These are phyloP conservation scores for Leccinum boreale DNA, from an alignment of 768 basidiomycete genomes.

Conservation along the genomic window DNA sequence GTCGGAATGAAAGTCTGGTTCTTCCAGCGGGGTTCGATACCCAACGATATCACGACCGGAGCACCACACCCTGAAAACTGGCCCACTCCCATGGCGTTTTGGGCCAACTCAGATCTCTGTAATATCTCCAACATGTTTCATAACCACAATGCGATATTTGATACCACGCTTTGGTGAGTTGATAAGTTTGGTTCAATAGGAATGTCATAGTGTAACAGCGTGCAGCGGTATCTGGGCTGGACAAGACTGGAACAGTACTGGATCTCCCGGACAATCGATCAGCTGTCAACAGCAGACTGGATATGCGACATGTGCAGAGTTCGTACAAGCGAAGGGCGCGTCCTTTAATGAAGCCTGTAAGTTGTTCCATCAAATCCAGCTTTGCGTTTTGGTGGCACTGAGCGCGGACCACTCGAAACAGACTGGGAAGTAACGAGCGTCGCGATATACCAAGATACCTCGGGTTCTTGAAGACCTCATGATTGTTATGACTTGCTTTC, in stretches of 20 bases:
- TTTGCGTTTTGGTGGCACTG: not conserved
- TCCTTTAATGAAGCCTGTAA: slow-evolving; percentile 75
- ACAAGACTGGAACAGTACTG: slow-evolving; percentile 66
- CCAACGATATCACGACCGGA: slow-evolving; percentile 69
- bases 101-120: slow-evolving; percentile 67
- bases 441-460: slow-evolving; percentile 59
- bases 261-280: slow-evolving; percentile 79
- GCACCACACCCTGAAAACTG: slow-evolving; percentile 71
- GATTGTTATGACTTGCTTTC: slow-evolving; percentile 1
- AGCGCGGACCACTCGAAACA: slow-evolving; percentile 25
- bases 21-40: slow-evolving; percentile 72
- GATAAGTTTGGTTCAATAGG: slow-evolving; percentile 7
- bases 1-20: slow-evolving; percentile 82
- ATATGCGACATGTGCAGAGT: slow-evolving; percentile 74
- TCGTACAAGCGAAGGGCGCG: slow-evolving; percentile 67
- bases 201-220: slow-evolving; percentile 2
- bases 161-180: slow-evolving; percentile 75
- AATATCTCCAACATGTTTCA: slow-evolving; percentile 77
- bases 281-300: slow-evolving; percentile 86
- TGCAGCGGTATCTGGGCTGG: slow-evolving; percentile 87
- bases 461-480: slow-evolving; percentile 5
- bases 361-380: slow-evolving; percentile 29
- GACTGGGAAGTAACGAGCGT: slow-evolving; percentile 83
- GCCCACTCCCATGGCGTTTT: slow-evolving; percentile 75
- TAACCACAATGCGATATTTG: slow-evolving; percentile 74